phyloP scores from a whole-genome alignment of 345 rosid genomes.

The Sisymbrium irio region DNA sequence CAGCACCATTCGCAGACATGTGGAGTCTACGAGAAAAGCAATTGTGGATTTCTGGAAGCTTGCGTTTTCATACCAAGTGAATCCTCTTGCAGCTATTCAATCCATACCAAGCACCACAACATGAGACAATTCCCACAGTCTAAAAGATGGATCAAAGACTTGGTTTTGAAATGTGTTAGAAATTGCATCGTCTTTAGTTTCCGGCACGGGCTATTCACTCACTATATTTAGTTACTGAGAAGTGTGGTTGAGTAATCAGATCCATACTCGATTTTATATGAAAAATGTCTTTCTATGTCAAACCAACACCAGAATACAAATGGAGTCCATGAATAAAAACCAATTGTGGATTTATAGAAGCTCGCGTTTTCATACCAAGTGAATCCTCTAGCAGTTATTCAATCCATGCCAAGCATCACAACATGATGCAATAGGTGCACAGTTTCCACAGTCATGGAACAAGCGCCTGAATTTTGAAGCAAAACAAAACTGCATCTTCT shows the following conservation, averaged over 20 bases:
- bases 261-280: too few species aligned
- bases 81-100: slow-evolving; percentile 86
- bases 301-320: too few species aligned
- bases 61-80: slow-evolving; percentile 88
- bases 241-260: too few species aligned
- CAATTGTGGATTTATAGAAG: slow-evolving; percentile 73
- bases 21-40: slow-evolving; percentile 48
- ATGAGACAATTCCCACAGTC: slow-evolving; percentile 17
- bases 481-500: neutral
- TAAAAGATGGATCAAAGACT: too few species aligned
- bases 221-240: too few species aligned
- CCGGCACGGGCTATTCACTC: too few species aligned
- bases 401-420: slow-evolving; percentile 50
- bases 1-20: slow-evolving; percentile 54
- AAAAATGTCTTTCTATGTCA: too few species aligned
- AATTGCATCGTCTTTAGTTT: too few species aligned
- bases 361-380: slow-evolving; percentile 91
- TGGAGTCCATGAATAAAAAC: slow-evolving; percentile 47
- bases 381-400: slow-evolving; percentile 87
- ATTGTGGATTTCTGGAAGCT: slow-evolving; percentile 81
- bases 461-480: neutral
- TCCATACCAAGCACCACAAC: slow-evolving; percentile 48
- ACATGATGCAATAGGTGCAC: slow-evolving; percentile 12
- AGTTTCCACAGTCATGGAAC: neutral
- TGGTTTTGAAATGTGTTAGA: too few species aligned